phyloP scores from a whole-genome alignment of 1,284 basidiomycete species.

The Moesziomyces sp. region DNA sequence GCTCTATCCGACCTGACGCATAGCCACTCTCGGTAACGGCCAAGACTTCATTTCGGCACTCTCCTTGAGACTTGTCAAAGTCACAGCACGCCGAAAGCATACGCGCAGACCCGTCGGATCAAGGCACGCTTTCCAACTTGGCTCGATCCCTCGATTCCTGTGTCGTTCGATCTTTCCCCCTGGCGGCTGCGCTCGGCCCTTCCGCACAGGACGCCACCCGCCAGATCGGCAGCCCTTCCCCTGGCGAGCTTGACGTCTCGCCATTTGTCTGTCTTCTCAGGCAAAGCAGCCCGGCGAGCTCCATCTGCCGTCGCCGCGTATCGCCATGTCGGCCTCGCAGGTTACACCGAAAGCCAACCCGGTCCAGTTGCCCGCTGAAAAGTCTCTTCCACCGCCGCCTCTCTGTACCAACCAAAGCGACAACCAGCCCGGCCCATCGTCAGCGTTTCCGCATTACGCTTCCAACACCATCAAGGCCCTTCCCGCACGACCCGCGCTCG shows the following conservation, averaged over 20 bases:
- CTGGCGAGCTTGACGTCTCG: no score
- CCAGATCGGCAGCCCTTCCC: not conserved
- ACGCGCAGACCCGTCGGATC: not conserved
- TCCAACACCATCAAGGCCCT: slow-evolving; percentile 27
- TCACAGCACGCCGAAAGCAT: not conserved
- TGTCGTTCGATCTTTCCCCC: not conserved
- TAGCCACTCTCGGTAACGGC: not conserved
- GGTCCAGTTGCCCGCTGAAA: slow-evolving; percentile 22
- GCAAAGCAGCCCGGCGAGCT: no score
- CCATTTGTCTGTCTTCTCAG: no score
- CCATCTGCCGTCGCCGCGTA: not conserved
- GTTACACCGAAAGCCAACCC: slow-evolving; percentile 30
- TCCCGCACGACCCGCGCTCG: slow-evolving; percentile 15
- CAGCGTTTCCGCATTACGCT: slow-evolving; percentile 6
- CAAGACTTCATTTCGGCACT: slow-evolving; percentile 12
- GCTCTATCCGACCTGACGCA: slow-evolving; percentile 1
- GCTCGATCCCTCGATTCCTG: slow-evolving; percentile 1
- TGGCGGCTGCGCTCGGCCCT: slow-evolving; percentile 6
- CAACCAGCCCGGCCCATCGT: not conserved
- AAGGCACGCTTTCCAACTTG: not conserved
- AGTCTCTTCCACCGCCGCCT: slow-evolving; percentile 27
- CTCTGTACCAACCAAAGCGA: not conserved
- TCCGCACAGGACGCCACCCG: slow-evolving; percentile 3
- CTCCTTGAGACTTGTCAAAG: slow-evolving; percentile 2
- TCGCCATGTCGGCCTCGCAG: slow-evolving; percentile 39